Conservation (phyloP, 306 rosid genomes). For the Trifolium fragiferum region DNA sequence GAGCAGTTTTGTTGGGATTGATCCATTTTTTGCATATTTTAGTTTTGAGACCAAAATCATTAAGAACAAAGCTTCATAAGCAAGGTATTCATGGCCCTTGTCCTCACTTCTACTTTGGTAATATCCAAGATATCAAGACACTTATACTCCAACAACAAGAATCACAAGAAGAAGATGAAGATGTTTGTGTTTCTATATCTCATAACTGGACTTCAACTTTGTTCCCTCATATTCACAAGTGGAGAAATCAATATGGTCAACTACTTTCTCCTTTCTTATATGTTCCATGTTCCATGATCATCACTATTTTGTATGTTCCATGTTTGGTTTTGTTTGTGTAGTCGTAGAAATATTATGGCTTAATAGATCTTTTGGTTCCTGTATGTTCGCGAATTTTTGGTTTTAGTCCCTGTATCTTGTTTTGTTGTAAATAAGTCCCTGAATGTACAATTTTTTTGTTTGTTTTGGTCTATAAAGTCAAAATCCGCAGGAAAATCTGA, state of each 20-base stretch:
- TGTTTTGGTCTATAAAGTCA: too few species aligned
- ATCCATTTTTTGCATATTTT: slow-evolving; percentile 41
- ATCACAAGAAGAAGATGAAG: not conserved
- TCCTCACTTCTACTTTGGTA: slow-evolving; percentile 61
- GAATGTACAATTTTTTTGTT: too few species aligned
- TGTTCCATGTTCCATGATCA: too few species aligned
- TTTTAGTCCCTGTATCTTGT: too few species aligned
- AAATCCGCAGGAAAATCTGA: too few species aligned
- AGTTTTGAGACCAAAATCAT: slow-evolving; percentile 51
- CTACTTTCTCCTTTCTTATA: not conserved
- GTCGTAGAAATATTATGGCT: too few species aligned
- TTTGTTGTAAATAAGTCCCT: too few species aligned
- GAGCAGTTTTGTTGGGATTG: not conserved
- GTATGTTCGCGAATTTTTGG: too few species aligned
- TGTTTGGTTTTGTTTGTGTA: not conserved
- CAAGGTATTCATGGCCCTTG: slow-evolving; percentile 77
- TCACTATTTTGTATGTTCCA: not conserved
- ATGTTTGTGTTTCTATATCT: slow-evolving; percentile 34
- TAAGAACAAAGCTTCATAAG: slow-evolving; percentile 58
- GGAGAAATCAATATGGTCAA: slow-evolving; percentile 16
- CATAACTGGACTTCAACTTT: slow-evolving; percentile 59
- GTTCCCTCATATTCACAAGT: not conserved
- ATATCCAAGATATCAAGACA: slow-evolving; percentile 56
- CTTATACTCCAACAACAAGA: slow-evolving; percentile 39
- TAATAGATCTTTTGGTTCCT: too few species aligned